Evolutionary conservation across 2,329 filamentous ascomycete genomes (phyloP).

Genomic region (Venturia pyrina): DNA sequence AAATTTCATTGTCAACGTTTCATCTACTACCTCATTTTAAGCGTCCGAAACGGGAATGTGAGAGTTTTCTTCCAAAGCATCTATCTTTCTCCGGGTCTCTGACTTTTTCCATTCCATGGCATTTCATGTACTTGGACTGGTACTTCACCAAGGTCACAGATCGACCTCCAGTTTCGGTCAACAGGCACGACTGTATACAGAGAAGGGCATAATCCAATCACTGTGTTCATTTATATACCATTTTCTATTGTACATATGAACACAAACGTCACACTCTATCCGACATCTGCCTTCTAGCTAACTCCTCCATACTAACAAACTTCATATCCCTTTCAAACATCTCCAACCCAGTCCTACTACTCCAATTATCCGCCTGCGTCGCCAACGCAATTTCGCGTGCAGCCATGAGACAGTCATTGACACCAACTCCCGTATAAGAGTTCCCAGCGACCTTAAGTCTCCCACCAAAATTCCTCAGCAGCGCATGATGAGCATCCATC

Average conservation of each 20-base stretch:
- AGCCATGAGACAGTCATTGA: slow-evolving; percentile 14
- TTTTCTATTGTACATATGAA: background rate
- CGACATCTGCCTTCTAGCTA: background rate
- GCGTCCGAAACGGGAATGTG: no score
- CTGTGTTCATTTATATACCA: no score
- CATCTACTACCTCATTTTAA: no score
- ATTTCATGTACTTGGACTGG: no score
- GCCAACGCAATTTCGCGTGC: slow-evolving; percentile 6
- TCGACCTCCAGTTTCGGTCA: no score
- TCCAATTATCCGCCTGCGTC: background rate
- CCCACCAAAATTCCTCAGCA: slow-evolving; percentile 5
- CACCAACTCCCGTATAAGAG: slow-evolving; percentile 14
- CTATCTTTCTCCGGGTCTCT: no score
- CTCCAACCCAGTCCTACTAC: slow-evolving; percentile 9
- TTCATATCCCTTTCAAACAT: background rate
- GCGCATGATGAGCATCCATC: slow-evolving; percentile 7
- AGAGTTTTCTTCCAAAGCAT: no score
- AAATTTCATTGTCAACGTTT: no score
- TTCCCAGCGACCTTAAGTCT: slow-evolving; percentile 13
- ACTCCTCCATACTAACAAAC: background rate
- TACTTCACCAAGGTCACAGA: no score
- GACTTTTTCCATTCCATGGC: no score
- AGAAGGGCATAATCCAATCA: no score
- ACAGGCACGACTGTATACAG: no score
- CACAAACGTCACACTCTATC: background rate